phyloP scores from a whole-genome alignment of 345 rosid species.

The Eucalyptus globulus region DNA sequence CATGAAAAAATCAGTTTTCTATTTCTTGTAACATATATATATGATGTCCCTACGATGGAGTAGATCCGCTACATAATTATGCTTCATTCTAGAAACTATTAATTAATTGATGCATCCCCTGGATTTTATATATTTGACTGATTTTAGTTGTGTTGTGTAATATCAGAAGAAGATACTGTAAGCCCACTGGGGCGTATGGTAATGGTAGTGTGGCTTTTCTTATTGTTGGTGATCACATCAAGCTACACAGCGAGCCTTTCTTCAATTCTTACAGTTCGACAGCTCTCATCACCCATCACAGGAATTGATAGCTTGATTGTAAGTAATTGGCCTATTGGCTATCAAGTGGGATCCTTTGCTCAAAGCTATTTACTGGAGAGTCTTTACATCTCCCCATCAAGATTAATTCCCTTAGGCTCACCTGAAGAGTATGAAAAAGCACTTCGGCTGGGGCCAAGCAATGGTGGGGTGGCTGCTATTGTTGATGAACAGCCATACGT shows the following conservation, averaged over 20 bases:
- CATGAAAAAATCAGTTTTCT: background rate
- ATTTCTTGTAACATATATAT: background rate
- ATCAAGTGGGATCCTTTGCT: constrained; percentile 76
- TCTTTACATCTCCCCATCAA: constrained; percentile 48
- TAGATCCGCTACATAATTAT: background rate
- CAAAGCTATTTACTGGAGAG: constrained; percentile 36
- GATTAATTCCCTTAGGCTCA: constrained; percentile 45
- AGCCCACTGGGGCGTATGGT: constrained; percentile 65
- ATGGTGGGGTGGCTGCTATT: constrained; percentile 82
- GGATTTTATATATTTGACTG: background rate
- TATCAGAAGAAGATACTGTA: constrained; percentile 52
- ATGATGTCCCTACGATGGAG: background rate
- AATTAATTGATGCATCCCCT: background rate
- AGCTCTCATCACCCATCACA: constrained; percentile 66
- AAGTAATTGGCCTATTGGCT: constrained; percentile 58
- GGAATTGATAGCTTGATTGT: constrained; percentile 75
- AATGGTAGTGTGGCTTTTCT: constrained; percentile 88
- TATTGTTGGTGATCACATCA: constrained; percentile 73
- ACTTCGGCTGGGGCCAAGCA: constrained; percentile 48
- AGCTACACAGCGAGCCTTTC: constrained; percentile 93
- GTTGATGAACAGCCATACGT: constrained; percentile 76
- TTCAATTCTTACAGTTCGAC: constrained; percentile 80
- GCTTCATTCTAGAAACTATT: background rate
- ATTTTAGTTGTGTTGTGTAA: background rate
- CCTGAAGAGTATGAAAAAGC: constrained; percentile 63